Conservation (phyloP, 352 stramenopile species). For the Phytopythium helicoides region DNA sequence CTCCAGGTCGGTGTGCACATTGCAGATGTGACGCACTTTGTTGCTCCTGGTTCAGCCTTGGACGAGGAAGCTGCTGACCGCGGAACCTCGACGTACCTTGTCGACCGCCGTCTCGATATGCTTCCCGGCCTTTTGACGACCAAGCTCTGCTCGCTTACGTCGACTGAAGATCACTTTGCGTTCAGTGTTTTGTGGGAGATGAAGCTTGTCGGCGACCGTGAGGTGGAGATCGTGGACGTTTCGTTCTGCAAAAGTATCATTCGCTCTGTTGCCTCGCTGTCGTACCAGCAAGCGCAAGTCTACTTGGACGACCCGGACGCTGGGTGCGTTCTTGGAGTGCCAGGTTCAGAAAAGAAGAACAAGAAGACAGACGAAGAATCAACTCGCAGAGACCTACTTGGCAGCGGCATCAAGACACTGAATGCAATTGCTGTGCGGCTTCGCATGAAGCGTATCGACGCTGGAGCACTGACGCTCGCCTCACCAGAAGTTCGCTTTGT, state of each 20-base stretch:
- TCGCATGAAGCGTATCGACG: slow-evolving; percentile 92
- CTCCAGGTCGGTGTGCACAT: slow-evolving; percentile 97
- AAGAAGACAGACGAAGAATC: slow-evolving; percentile 44
- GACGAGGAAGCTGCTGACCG: slow-evolving; percentile 93
- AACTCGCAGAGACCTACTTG: slow-evolving; percentile 51
- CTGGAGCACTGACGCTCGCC: slow-evolving; percentile 95
- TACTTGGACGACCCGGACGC: slow-evolving; percentile 90
- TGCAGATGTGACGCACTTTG: slow-evolving; percentile 99
- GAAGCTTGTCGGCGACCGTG: slow-evolving; percentile 50
- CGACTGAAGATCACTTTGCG: slow-evolving; percentile 74
- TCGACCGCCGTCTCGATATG: slow-evolving; percentile 99
- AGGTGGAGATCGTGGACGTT: slow-evolving; percentile 92
- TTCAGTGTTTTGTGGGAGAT: slow-evolving; percentile 83
- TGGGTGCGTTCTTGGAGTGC: slow-evolving; percentile 32
- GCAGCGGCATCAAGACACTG: slow-evolving; percentile 89
- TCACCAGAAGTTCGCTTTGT: slow-evolving; percentile 97
- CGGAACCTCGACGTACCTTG: slow-evolving; percentile 97
- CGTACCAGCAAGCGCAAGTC: slow-evolving; percentile 97
- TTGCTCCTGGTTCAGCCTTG: slow-evolving; percentile 90
- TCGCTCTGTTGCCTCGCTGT: slow-evolving; percentile 94
- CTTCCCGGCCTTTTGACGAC: slow-evolving; percentile 96
- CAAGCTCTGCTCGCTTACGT: slow-evolving; percentile 96
- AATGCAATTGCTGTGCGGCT: slow-evolving; percentile 91
- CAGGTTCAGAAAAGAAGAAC: slow-evolving; percentile 12
- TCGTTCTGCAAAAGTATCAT: slow-evolving; percentile 99